Base-by-base conservation (phyloP, 257 asterid genomes). In the Solanum virginianum region DNA sequence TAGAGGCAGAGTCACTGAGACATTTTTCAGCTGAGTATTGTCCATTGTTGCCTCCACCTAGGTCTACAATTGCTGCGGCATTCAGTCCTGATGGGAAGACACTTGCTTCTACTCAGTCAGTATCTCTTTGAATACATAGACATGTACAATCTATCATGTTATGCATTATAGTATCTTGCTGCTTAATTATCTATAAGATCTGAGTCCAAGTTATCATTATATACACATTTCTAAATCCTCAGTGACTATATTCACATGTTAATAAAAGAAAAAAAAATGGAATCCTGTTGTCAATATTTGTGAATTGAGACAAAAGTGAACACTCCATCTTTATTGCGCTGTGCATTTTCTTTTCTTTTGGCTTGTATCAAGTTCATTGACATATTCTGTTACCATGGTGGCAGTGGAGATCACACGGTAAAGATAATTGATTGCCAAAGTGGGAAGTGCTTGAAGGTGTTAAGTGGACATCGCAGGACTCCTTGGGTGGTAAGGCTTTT, bases 31-130 rank as follows among this genome's bases (percentile, higher is more conserved):
- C 99, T 80, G 92, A 91, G 80, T 96, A 96, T 86, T 94, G 99
- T 85, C 95, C 99, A 70, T 88, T 96, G 32, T 80, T 89, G 55
- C 99, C 98, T 87, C 98, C 99, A 75, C 99, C 99, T 9, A 93
- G 98, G 91, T 96, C 99, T 53, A 96, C 99, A 80, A 96, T 96
- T 83, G 99, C 99, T 18, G 99, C 98, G 41, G 98, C 99, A 39
- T 96, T 96, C 89, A 93, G 98, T 89, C 95, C 99, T 83, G 98
- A 96, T 88, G 99, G 99, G 53, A 93, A 89, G 86, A 92, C 93
- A 65, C 97, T 96, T 88, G 99, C 99, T 83, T 96, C 99, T 84
- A 96, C 99, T 49, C 99, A 96, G 99, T 96, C 83, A 90, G 87
- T 87, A 55, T 65, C 66, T 79, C 83, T 83, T 83, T 63, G 84